Conservation (phyloP, 768 basidiomycete species). For the Mrakia frigida region DNA sequence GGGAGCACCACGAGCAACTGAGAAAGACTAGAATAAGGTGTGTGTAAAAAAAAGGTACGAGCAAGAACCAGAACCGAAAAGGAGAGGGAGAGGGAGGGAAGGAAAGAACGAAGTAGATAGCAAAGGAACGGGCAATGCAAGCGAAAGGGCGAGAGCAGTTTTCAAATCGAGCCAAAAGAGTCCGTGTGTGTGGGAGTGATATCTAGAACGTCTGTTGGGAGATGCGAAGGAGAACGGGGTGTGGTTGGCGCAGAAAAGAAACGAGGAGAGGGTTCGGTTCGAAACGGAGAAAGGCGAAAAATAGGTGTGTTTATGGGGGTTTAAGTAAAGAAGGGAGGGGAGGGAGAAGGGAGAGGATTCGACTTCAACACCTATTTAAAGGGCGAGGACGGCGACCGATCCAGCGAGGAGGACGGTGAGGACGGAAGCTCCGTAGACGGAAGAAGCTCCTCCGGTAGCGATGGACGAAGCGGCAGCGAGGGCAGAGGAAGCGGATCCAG, state of each 20-base stretch:
- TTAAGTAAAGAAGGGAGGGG: background rate
- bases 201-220: background rate
- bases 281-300: background rate
- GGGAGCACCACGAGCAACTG: no score
- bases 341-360: background rate
- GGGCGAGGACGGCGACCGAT: slow-evolving; percentile 19
- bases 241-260: background rate
- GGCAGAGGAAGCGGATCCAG: background rate
- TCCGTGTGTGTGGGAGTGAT: background rate
- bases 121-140: background rate
- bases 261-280: background rate
- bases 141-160: background rate
- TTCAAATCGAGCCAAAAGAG: background rate
- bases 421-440: slow-evolving; percentile 10
- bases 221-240: no score
- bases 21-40: no score
- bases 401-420: slow-evolving; percentile 13
- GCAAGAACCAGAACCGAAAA: no score
- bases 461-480: background rate
- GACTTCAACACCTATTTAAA: background rate
- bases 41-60: no score
- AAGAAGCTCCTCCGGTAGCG: background rate
- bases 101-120: background rate
- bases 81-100: background rate
- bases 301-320: background rate